phyloP scores from a whole-genome alignment of 2,329 filamentous ascomycete genomes.

The Diaporthe citriasiana region DNA sequence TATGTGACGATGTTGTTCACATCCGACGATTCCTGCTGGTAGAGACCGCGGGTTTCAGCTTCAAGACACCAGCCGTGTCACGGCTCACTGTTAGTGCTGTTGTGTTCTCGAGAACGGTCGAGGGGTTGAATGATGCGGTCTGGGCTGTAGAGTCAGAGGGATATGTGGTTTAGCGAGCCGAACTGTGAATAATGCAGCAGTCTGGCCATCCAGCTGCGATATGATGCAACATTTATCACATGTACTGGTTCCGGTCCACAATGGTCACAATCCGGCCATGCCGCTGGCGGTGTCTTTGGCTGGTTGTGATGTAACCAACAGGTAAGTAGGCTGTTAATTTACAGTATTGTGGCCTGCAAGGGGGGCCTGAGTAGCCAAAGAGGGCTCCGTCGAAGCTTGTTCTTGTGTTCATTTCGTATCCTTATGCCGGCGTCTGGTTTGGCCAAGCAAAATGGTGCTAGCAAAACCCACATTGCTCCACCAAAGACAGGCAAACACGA shows the following conservation, averaged over 20 bases:
- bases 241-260: not conserved
- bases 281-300: not conserved
- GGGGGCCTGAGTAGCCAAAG: not conserved
- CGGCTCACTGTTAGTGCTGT: not conserved
- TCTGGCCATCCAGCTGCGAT: not conserved
- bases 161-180: not conserved
- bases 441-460: not conserved
- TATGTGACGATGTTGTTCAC: not conserved
- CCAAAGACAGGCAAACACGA: conserved; percentile 18
- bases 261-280: not conserved
- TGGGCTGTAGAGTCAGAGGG: not conserved
- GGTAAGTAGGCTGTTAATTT: not conserved
- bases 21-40: not conserved
- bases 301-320: not conserved
- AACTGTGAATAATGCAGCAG: not conserved
- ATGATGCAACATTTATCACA: not conserved
- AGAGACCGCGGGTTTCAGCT: not conserved
- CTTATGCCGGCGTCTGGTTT: not conserved
- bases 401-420: conserved; percentile 23
- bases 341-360: not conserved
- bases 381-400: not conserved
- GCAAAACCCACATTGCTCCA: conserved; percentile 27
- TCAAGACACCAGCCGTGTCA: not conserved
- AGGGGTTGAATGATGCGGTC: not conserved
- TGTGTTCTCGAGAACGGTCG: not conserved